These are phyloP conservation scores for Candida alai DNA, from an alignment of 805 yeast species.

Conservation along the genomic window DNA sequence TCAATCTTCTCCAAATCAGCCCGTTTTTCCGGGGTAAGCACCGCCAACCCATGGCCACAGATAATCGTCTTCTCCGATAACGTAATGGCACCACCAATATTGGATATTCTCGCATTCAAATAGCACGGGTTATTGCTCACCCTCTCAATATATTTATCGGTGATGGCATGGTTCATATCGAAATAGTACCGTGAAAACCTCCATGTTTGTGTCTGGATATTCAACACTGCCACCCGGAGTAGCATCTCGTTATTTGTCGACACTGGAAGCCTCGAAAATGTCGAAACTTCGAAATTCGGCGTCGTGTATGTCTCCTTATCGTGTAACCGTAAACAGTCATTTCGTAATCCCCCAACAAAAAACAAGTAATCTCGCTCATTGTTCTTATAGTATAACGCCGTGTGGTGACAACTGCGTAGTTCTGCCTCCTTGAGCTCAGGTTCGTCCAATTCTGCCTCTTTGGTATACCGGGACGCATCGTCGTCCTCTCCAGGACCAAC, in stretches of 20 bases:
- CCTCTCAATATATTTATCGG: slow-evolving; percentile 18
- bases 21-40: slow-evolving; percentile 28
- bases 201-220: slow-evolving; percentile 40
- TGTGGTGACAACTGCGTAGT: slow-evolving; percentile 39
- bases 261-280: slow-evolving; percentile 28
- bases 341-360: slow-evolving; percentile 37
- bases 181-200: slow-evolving; percentile 31
- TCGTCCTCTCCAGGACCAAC: slow-evolving; percentile 30
- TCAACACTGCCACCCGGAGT: slow-evolving; percentile 32
- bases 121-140: slow-evolving; percentile 17
- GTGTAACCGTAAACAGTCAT: slow-evolving; percentile 32
- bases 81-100: slow-evolving; percentile 29
- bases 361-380: slow-evolving; percentile 33
- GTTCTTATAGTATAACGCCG: slow-evolving; percentile 28
- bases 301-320: slow-evolving; percentile 27
- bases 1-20: slow-evolving; percentile 21
- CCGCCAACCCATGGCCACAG: slow-evolving; percentile 33
- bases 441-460: slow-evolving; percentile 22
- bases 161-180: slow-evolving; percentile 24
- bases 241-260: slow-evolving; percentile 24
- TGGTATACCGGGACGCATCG: slow-evolving; percentile 15
- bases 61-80: slow-evolving; percentile 33
- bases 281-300: slow-evolving; percentile 32
- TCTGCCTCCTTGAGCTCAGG: slow-evolving; percentile 37
- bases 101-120: slow-evolving; percentile 26